phyloP scores from a whole-genome alignment of 192 early-diverging fungal species.

The Entomortierella lignicola region DNA sequence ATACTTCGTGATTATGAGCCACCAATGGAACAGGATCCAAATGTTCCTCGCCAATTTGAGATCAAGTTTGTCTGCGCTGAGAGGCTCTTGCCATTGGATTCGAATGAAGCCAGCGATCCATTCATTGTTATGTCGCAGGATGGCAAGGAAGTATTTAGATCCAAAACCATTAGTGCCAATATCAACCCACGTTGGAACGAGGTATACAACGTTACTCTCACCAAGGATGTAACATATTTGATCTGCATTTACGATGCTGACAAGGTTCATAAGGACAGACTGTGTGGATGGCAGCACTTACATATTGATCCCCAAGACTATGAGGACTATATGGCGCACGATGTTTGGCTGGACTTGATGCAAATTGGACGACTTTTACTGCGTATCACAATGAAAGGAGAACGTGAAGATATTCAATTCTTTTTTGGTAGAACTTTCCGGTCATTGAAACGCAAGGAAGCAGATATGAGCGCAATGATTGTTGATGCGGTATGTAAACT shows the following conservation, averaged over 20 bases:
- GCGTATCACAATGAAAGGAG: constrained; percentile 81
- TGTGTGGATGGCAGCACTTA: constrained; percentile 72
- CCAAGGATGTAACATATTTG: constrained; percentile 55
- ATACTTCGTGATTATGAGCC: constrained; percentile 52
- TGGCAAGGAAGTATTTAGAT: constrained; percentile 58
- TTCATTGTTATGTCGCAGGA: constrained; percentile 73
- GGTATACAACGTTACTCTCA: constrained; percentile 74
- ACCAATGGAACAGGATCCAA: constrained; percentile 26
- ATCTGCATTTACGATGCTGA: constrained; percentile 67
- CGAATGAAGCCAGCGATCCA: constrained; percentile 69
- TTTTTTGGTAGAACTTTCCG: constrained; percentile 85
- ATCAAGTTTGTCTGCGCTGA: constrained; percentile 78
- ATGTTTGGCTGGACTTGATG: constrained; percentile 75
- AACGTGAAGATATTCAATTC: constrained; percentile 85
- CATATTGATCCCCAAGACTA: constrained; percentile 64
- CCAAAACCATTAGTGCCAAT: constrained; percentile 71
- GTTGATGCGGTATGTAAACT: constrained; percentile 67
- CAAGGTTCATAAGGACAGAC: constrained; percentile 63
- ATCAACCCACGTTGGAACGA: constrained; percentile 88
- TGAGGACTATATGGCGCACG: constrained; percentile 73
- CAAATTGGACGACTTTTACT: constrained; percentile 75
- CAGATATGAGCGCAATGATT: constrained; percentile 76
- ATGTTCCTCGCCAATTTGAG: constrained; percentile 67
- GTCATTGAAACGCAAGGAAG: constrained; percentile 72
- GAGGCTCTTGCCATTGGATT: constrained; percentile 69